phyloP scores from a whole-genome alignment of 2,329 filamentous ascomycete species.

The Ophiocordyceps camponoti-floridani region DNA sequence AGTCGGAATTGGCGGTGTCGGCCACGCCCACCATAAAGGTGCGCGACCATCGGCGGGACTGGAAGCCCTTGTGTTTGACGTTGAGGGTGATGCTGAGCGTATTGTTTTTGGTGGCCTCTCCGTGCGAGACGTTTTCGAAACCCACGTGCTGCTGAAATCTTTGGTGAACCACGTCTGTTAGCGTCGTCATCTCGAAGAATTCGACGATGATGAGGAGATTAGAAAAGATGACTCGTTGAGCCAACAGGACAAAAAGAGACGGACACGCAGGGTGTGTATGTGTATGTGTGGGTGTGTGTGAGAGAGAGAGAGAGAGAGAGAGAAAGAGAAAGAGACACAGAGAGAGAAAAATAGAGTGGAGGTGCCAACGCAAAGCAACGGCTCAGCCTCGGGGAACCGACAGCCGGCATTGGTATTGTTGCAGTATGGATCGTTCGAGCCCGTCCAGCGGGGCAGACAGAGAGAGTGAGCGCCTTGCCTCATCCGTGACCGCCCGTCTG shows the following conservation, averaged over 20 bases:
- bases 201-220: neutral
- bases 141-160: slow-evolving; percentile 42
- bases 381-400: neutral
- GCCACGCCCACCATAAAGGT: slow-evolving; percentile 86
- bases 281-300: neutral
- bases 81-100: slow-evolving; percentile 62
- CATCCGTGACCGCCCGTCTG: neutral
- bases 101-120: slow-evolving; percentile 40
- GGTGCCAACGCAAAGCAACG: neutral
- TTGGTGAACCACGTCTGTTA: slow-evolving; percentile 21
- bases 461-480: neutral
- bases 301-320: slow-evolving; percentile 2
- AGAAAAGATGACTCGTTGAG: neutral
- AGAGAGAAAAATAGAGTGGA: neutral
- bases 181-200: slow-evolving; percentile 18
- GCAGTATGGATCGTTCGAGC: neutral
- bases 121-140: slow-evolving; percentile 40
- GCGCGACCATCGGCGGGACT: slow-evolving; percentile 60
- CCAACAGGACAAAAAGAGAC: slow-evolving; percentile 1
- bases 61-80: slow-evolving; percentile 72
- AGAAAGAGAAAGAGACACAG: neutral
- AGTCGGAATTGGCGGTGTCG: slow-evolving; percentile 81
- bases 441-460: neutral
- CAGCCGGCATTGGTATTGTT: neutral
- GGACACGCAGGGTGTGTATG: neutral